phyloP scores from a whole-genome alignment of 441 rosid species.

The Breynia disticha region DNA sequence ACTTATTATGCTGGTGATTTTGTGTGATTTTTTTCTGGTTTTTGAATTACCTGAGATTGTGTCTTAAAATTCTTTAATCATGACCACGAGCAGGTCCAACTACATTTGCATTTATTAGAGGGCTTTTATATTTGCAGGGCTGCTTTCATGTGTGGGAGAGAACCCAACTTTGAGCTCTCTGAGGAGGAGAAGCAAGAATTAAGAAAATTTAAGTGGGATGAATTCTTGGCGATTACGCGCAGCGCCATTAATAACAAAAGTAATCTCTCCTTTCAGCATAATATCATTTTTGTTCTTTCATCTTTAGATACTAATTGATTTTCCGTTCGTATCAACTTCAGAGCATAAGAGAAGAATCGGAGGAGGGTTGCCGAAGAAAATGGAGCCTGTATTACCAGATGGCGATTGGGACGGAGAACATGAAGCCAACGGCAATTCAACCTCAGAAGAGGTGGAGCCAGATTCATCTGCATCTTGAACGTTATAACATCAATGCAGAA shows the following conservation, averaged over 20 bases:
- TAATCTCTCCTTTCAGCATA: constrained; percentile 18
- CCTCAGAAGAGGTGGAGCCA: constrained; percentile 41
- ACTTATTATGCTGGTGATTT: too few relatives aligned
- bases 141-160: constrained; percentile 97
- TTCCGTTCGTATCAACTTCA: background rate
- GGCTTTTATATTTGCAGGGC: constrained; percentile 42
- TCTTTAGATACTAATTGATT: background rate
- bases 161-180: constrained; percentile 77
- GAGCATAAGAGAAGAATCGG: constrained; percentile 8
- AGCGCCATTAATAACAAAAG: constrained; percentile 79
- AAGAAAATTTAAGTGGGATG: constrained; percentile 65
- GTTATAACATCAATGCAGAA: background rate
- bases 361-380: constrained; percentile 19
- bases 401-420: constrained; percentile 37
- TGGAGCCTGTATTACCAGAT: constrained; percentile 25
- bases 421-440: constrained; percentile 28
- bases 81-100: background rate
- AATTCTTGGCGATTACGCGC: constrained; percentile 78
- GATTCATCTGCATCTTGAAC: constrained; percentile 42
- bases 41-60: too few relatives aligned
- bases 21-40: too few relatives aligned
- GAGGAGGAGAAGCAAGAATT: constrained; percentile 76
- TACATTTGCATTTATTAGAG: background rate
- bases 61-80: background rate
- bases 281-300: background rate